Evolutionary conservation across 345 rosid species (phyloP).

Genomic region (Combretum micranthum): DNA sequence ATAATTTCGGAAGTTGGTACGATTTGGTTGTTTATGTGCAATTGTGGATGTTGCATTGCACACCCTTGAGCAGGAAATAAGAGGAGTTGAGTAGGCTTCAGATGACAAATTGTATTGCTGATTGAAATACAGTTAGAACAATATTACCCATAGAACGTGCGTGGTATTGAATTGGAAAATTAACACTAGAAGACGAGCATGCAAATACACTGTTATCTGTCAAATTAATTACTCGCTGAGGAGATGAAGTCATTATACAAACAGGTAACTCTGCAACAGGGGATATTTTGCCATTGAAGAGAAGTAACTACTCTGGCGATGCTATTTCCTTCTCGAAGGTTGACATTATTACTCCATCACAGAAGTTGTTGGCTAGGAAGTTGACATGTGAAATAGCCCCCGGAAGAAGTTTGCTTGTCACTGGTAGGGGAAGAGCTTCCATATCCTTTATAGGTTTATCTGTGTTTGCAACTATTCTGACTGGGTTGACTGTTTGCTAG

Average conservation of each 20-base stretch:
- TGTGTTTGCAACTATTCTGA: neutral
- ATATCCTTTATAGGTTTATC: neutral
- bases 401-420: slow-evolving; percentile 88
- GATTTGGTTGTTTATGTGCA: no score
- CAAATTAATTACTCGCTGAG: no score
- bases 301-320: slow-evolving; percentile 37
- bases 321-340: slow-evolving; percentile 61
- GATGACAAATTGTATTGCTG: no score
- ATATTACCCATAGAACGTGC: no score
- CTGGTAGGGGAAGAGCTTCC: slow-evolving; percentile 53
- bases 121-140: no score
- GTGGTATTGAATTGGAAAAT: no score
- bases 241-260: slow-evolving; percentile 1
- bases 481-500: slow-evolving; percentile 23
- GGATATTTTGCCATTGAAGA: slow-evolving; percentile 20
- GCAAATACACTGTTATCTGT: no score
- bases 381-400: slow-evolving; percentile 66
- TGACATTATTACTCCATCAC: slow-evolving; percentile 86
- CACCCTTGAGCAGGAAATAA: no score
- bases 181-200: no score
- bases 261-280: slow-evolving; percentile 31
- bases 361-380: slow-evolving; percentile 82
- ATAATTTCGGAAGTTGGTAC: no score
- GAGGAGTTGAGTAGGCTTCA: no score
- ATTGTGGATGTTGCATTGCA: no score